Conservation (phyloP, 805 yeast species). For the Yarrowia sp. region DNA sequence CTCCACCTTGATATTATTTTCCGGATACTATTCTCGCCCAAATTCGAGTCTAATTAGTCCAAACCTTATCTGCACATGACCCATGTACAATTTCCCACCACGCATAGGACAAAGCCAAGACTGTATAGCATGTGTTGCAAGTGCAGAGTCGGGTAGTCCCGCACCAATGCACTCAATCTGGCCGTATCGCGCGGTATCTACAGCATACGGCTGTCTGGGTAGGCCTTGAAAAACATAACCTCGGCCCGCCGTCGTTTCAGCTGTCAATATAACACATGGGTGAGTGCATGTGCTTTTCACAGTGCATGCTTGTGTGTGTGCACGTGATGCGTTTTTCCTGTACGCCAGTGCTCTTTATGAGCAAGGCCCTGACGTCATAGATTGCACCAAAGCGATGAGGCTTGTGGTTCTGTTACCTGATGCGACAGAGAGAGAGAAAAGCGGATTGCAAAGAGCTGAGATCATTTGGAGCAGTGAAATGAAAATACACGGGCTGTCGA, state of each 20-base stretch:
- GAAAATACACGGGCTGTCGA: no score
- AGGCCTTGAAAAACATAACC: neutral
- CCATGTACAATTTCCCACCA: conserved; percentile 29
- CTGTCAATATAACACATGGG: conserved; percentile 4
- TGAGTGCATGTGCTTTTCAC: neutral
- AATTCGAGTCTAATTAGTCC: neutral
- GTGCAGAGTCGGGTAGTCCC: neutral
- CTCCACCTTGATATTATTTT: neutral
- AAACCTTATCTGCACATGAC: conserved; percentile 11
- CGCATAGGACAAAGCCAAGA: conserved; percentile 7
- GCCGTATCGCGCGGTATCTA: no score
- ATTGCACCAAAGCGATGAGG: neutral
- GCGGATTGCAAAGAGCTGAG: no score
- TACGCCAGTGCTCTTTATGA: neutral
- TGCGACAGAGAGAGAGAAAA: neutral
- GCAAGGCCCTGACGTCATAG: conserved; percentile 5
- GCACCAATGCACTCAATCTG: neutral
- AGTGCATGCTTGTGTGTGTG: conserved; percentile 1
- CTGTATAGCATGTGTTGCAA: conserved; percentile 9
- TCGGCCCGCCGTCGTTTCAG: neutral
- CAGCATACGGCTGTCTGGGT: neutral
- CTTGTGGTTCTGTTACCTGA: conserved; percentile 1
- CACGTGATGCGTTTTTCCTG: conserved; percentile 20
- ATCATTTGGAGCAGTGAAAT: no score
- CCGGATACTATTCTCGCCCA: conserved; percentile 6